Percentiles rank a stretch among this genome's conserved stretches.
Evolutionary conservation across 768 basidiomycete genomes (phyloP).

Genomic region (Pulveroboletus frians): DNA sequence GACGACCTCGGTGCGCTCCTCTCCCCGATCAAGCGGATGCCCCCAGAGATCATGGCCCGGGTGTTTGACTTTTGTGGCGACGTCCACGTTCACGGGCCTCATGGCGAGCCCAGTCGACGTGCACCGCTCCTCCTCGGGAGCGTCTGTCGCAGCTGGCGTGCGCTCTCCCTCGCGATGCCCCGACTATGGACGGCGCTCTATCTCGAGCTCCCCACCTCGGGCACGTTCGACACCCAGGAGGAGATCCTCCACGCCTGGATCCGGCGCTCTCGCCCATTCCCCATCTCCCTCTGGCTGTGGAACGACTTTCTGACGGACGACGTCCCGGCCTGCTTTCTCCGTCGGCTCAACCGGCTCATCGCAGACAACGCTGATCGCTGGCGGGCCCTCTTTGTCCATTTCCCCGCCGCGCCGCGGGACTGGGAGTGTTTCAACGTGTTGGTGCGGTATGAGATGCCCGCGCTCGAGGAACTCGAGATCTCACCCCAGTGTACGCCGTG

Average conservation of each 20-base stretch:
- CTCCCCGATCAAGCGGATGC: constrained; percentile 30
- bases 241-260: constrained; percentile 25
- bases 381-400: constrained; percentile 30
- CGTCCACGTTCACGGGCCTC: constrained; percentile 23
- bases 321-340: constrained; percentile 24
- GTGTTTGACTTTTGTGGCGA: constrained; percentile 31
- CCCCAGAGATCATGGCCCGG: constrained; percentile 31
- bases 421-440: constrained; percentile 25
- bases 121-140: constrained; percentile 28
- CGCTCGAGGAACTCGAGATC: constrained; percentile 30
- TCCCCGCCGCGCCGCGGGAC: constrained; percentile 25
- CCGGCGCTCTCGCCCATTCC: constrained; percentile 23
- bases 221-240: constrained; percentile 20
- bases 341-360: constrained; percentile 16
- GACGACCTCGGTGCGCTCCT: constrained; percentile 32
- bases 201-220: constrained; percentile 26
- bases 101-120: constrained; percentile 27
- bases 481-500: constrained; percentile 30
- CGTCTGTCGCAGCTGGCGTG: constrained; percentile 27
- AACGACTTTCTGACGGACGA: constrained; percentile 32
- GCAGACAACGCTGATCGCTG: constrained; percentile 24
- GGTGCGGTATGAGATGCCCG: constrained; percentile 21
- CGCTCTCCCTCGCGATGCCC: constrained; percentile 25
- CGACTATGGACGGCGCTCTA: constrained; percentile 30
- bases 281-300: constrained; percentile 28